phyloP scores from a whole-genome alignment of 169 alveolate species.

The Plasmodium billcollinsi region DNA sequence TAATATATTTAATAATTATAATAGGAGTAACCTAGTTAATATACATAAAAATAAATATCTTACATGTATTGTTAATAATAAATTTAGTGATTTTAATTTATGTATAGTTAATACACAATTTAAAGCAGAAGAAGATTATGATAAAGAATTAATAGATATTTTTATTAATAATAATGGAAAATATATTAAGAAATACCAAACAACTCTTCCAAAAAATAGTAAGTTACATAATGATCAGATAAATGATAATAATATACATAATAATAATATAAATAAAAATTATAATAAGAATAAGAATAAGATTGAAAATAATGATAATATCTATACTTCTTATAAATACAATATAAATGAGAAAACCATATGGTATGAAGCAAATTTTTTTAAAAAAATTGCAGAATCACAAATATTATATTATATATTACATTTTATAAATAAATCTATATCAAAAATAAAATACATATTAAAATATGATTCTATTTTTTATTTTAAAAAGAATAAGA shows the following conservation, averaged over 20 bases:
- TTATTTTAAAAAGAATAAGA: constrained; percentile 22
- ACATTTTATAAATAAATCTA: neutral
- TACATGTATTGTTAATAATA: constrained; percentile 51
- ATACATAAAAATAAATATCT: constrained; percentile 45
- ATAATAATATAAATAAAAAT: neutral
- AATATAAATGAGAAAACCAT: neutral
- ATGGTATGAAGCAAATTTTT: neutral
- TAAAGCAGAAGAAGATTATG: constrained; percentile 17
- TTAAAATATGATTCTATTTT: constrained; percentile 54
- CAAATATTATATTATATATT: neutral
- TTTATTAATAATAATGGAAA: constrained; percentile 15
- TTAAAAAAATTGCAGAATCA: neutral
- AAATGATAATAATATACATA: neutral
- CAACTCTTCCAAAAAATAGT: no score
- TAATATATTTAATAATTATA: constrained; percentile 37
- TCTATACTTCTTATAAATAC: neutral
- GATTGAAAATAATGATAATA: neutral
- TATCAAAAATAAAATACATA: constrained; percentile 1
- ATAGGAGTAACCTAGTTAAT: constrained; percentile 45
- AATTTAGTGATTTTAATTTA: constrained; percentile 22
- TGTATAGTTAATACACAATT: constrained; percentile 30
- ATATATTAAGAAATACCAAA: neutral
- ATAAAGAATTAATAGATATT: constrained; percentile 38
- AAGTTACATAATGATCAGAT: neutral
- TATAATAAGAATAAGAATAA: neutral